These are phyloP conservation scores for Grosmannia huntii DNA, from an alignment of 2,329 filamentous ascomycete genomes.

Conservation along the genomic window DNA sequence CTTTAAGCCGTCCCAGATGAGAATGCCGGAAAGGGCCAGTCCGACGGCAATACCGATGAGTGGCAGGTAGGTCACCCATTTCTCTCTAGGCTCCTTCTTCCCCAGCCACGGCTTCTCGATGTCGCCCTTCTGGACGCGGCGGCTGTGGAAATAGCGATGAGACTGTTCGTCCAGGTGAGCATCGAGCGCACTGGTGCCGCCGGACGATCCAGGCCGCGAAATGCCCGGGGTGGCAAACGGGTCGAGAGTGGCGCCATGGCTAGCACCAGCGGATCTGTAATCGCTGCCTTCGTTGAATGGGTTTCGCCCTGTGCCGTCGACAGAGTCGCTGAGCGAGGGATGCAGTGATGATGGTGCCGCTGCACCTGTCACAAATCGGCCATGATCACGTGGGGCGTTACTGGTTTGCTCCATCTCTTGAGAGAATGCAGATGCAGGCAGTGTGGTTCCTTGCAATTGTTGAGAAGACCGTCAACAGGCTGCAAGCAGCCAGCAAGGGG, in stretches of 20 bases:
- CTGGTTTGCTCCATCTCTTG: not conserved
- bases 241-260: slow-evolving; percentile 23
- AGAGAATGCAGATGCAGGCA: not conserved
- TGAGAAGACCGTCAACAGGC: not conserved
- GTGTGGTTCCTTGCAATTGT: not conserved
- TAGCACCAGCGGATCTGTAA: slow-evolving; percentile 16
- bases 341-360: not conserved
- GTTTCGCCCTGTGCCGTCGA: slow-evolving; percentile 16
- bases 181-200: slow-evolving; percentile 27
- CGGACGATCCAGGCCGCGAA: slow-evolving; percentile 35
- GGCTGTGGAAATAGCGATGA: slow-evolving; percentile 58
- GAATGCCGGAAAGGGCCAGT: slow-evolving; percentile 51
- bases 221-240: slow-evolving; percentile 32
- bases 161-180: slow-evolving; percentile 24
- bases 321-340: not conserved
- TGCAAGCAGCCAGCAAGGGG: not conserved
- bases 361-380: not conserved
- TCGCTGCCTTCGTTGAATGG: slow-evolving; percentile 28
- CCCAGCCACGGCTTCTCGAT: slow-evolving; percentile 65
- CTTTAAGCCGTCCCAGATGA: slow-evolving; percentile 62
- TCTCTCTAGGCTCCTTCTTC: slow-evolving; percentile 65
- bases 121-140: slow-evolving; percentile 58
- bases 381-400: not conserved
- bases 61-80: slow-evolving; percentile 76
- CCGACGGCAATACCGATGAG: slow-evolving; percentile 59